These are phyloP conservation scores for Botryotinia narcissicola DNA, from an alignment of 2,329 filamentous ascomycete species.

Conservation along the genomic window DNA sequence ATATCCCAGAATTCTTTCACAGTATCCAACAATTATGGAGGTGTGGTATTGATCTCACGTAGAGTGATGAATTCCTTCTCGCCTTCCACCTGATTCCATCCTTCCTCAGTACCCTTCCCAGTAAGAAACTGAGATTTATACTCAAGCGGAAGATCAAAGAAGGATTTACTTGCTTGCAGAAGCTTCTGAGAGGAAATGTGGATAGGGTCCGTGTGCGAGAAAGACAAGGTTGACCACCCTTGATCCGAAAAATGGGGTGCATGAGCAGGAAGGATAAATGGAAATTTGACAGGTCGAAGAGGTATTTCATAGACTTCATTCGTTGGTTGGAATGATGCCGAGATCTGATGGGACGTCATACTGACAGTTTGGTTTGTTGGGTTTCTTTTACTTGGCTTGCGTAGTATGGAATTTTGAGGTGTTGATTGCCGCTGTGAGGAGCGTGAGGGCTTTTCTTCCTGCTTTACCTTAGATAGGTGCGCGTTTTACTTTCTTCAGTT, in stretches of 20 bases:
- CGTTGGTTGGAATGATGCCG: background rate
- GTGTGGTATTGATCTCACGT: conserved; percentile 26
- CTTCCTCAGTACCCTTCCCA: conserved; percentile 29
- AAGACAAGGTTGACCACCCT: conserved; percentile 32
- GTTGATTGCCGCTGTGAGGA: too few relatives aligned
- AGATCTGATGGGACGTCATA: background rate
- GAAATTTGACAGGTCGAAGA: conserved; percentile 23
- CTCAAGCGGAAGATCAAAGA: conserved; percentile 29
- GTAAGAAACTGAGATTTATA: conserved; percentile 31
- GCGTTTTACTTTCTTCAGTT: too few relatives aligned
- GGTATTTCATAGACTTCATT: conserved; percentile 1
- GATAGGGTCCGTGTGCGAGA: conserved; percentile 23
- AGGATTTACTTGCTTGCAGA: conserved; percentile 28
- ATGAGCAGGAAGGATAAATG: conserved; percentile 26
- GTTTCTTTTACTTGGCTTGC: background rate
- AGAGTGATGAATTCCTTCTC: conserved; percentile 36
- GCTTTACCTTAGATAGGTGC: too few relatives aligned
- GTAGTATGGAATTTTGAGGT: too few relatives aligned
- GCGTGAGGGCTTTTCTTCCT: too few relatives aligned
- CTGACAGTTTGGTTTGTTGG: background rate
- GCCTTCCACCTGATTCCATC: conserved; percentile 32
- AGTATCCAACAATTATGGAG: conserved; percentile 24
- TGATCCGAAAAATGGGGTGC: conserved; percentile 27
- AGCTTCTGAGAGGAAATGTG: conserved; percentile 27
- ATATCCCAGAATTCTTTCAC: conserved; percentile 28